phyloP scores from a whole-genome alignment of 495 filamentous ascomycete species.

The Apodospora peruviana region DNA sequence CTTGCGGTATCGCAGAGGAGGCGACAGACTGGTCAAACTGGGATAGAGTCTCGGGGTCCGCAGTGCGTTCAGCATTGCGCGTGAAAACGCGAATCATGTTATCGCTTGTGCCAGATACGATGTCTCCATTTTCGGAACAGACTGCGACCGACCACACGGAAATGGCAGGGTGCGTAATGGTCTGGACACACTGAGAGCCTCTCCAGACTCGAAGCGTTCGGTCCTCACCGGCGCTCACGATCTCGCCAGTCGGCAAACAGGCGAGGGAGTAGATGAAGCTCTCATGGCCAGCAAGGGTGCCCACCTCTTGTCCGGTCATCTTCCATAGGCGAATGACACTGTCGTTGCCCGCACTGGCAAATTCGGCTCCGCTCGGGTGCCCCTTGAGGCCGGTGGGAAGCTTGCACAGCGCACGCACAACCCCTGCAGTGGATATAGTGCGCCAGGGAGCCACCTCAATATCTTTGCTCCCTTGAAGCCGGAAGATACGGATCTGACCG shows the following conservation, averaged over 20 bases:
- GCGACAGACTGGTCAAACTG: slow-evolving; percentile 78
- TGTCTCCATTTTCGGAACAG: slow-evolving; percentile 77
- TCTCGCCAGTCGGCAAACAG: slow-evolving; percentile 70
- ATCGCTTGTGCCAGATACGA: slow-evolving; percentile 89
- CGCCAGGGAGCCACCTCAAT: slow-evolving; percentile 71
- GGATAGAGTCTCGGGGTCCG: slow-evolving; percentile 47
- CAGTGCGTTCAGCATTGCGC: slow-evolving; percentile 63
- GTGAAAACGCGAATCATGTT: slow-evolving; percentile 81
- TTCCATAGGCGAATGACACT: slow-evolving; percentile 82
- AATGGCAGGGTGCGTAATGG: slow-evolving; percentile 94
- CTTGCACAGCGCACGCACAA: slow-evolving; percentile 81
- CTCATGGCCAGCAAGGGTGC: slow-evolving; percentile 79
- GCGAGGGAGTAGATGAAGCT: slow-evolving; percentile 92
- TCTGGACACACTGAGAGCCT: slow-evolving; percentile 77
- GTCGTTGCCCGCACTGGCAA: slow-evolving; percentile 87
- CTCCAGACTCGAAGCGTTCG: slow-evolving; percentile 87
- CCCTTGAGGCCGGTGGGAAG: slow-evolving; percentile 52
- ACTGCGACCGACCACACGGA: slow-evolving; percentile 91
- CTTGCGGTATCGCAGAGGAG: slow-evolving; percentile 78
- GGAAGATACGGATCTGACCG: slow-evolving; percentile 77
- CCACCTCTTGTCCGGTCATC: slow-evolving; percentile 63
- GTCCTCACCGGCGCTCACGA: slow-evolving; percentile 91
- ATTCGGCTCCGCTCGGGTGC: slow-evolving; percentile 74
- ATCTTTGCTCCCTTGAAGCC: slow-evolving; percentile 56
- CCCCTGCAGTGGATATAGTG: slow-evolving; percentile 70